These are phyloP conservation scores for Pseudomonodictys pantanalensis DNA, from an alignment of 495 filamentous ascomycete species.

Conservation along the genomic window DNA sequence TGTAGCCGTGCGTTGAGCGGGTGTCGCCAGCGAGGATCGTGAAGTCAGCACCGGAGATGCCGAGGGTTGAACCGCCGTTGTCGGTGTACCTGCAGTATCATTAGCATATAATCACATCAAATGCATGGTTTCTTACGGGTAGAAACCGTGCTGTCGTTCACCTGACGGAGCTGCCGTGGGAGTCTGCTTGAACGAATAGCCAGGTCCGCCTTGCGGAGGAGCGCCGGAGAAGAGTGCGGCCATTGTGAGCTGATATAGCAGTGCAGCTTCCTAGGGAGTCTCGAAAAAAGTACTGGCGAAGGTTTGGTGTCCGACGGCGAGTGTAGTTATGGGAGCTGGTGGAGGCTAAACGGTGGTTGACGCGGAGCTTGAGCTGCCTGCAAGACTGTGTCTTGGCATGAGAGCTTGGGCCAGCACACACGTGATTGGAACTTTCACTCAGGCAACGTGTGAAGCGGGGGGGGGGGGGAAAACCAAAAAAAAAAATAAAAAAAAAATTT, in stretches of 20 bases:
- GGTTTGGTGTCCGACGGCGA: not conserved
- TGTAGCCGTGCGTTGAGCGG: slow-evolving; percentile 90
- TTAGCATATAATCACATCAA: slow-evolving; percentile 28
- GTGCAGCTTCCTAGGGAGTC: no score
- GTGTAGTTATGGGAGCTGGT: not conserved
- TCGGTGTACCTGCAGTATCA: slow-evolving; percentile 77
- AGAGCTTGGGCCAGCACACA: not conserved
- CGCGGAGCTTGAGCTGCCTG: not conserved
- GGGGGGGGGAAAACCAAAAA: no score
- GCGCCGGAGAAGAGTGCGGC: slow-evolving; percentile 38
- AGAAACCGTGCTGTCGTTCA: slow-evolving; percentile 76
- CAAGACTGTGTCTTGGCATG: not conserved
- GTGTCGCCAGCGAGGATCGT: slow-evolving; percentile 95
- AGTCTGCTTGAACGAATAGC: slow-evolving; percentile 62
- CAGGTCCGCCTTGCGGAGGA: slow-evolving; percentile 38
- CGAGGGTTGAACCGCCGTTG: slow-evolving; percentile 94
- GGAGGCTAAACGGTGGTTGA: not conserved
- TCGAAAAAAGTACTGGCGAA: not conserved
- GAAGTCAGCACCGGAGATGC: slow-evolving; percentile 91
- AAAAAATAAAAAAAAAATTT: no score
- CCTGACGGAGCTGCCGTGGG: slow-evolving; percentile 40
- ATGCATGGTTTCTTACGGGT: slow-evolving; percentile 64
- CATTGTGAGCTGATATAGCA: no score
- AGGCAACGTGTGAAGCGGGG: no score
- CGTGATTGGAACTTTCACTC: not conserved